phyloP scores from a whole-genome alignment of 148 eudicot genomes.

The Polygonum maritimum region DNA sequence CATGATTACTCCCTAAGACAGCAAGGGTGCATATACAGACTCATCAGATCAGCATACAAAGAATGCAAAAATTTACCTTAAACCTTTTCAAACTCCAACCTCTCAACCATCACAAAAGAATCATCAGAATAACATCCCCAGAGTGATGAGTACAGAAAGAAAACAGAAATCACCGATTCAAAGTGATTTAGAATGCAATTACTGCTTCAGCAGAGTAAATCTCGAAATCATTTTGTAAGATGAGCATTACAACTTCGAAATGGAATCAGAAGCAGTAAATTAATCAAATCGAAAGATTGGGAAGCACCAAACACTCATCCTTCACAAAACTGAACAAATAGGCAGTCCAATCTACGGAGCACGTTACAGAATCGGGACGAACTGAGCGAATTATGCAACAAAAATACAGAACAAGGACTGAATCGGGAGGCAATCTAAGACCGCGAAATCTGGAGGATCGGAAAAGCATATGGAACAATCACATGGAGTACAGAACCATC shows the following conservation, averaged over 20 bases:
- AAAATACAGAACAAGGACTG: not conserved
- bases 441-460: not conserved
- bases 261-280: not conserved
- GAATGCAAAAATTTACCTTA: not conserved
- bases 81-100: not conserved
- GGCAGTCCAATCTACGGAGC: not conserved
- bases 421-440: not conserved
- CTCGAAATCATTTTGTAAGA: not conserved
- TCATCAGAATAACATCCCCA: not conserved
- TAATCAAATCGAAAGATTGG: not conserved
- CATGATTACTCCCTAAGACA: slow-evolving; percentile 23
- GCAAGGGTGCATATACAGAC: not conserved
- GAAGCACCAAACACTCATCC: not conserved
- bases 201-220: not conserved
- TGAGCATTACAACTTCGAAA: not conserved
- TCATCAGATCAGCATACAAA: not conserved
- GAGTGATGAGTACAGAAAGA: not conserved
- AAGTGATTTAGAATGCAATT: not conserved
- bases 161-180: not conserved
- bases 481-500: not conserved
- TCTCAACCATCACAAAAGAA: not conserved
- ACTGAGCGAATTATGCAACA: not conserved
- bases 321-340: not conserved
- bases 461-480: not conserved
- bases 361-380: not conserved